Conservation (phyloP, 164 flowering plant species). For the Cinnamomum micranthum region DNA sequence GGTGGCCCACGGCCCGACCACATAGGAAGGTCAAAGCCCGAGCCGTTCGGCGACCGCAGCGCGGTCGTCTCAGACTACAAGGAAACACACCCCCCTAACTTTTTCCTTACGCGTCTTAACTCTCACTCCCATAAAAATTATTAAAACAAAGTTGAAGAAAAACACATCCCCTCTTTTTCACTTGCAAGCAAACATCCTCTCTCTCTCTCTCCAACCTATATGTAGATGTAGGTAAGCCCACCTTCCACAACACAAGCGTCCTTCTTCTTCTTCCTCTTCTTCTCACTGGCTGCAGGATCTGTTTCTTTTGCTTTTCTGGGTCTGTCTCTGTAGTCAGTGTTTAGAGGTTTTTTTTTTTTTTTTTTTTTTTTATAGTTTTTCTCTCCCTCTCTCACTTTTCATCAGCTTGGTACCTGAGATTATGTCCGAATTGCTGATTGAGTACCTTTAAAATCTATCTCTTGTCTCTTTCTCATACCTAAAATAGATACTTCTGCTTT, state of each 20-base stretch:
- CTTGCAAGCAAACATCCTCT: slow-evolving; percentile 7
- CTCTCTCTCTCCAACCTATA: slow-evolving; percentile 12
- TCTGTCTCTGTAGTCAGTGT: too few species aligned
- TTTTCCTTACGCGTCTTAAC: slow-evolving; percentile 31
- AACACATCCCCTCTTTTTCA: background rate
- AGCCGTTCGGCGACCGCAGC: slow-evolving; percentile 51
- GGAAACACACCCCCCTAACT: slow-evolving; percentile 12
- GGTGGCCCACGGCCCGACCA: slow-evolving; percentile 23
- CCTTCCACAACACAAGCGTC: too few species aligned
- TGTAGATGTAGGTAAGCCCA: background rate
- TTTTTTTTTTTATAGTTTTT: background rate
- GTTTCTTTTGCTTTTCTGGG: background rate
- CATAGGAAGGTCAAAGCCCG: slow-evolving; percentile 29
- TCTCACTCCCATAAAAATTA: slow-evolving; percentile 16
- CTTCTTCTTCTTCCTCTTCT: too few species aligned
- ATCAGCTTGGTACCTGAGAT: background rate
- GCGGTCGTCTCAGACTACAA: slow-evolving; percentile 40
- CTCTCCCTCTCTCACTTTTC: background rate
- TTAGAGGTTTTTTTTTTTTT: too few species aligned
- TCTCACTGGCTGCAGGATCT: background rate
- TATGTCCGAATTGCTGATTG: background rate
- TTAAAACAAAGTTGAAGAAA: slow-evolving; percentile 1
- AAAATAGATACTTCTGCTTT: background rate
- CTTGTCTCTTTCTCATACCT: background rate
- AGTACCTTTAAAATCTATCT: slow-evolving; percentile 1